Evolutionary conservation across 345 rosid genomes (phyloP), one percentile per base, ranked within the genome.

Genomic region (Psidium friedrichsthalianum): DNA sequence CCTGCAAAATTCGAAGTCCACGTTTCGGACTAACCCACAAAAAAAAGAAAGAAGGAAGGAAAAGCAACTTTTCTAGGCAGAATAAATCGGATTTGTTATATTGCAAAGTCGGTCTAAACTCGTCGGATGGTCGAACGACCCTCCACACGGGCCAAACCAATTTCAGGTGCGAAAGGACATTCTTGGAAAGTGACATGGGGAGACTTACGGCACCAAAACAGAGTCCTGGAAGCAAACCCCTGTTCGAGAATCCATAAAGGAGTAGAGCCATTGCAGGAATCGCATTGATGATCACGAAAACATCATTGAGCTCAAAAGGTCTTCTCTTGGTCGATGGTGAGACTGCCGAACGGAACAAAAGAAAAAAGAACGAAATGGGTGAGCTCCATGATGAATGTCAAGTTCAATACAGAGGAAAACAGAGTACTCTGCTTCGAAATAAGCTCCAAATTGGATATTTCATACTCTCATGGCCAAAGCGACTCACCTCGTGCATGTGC

Each of bases 401-500:
- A 56, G 27, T 27, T 21, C 64, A 15, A 25, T 36, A 64, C 27
- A 27, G 40, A 51, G 59, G n/a, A 78, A 40, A 53, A 32, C 24
- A 86, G 20, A 40, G 59, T 5, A 24, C 21, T 20, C 47, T 69
- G 80, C 80, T 36, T 69, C 59, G n/a, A 56, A 56, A 56, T 56
- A 13, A 56, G 24, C 59, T 56, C 24, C 13, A 56, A 56, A 56
- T 56, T 22, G n/a, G 59, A 56, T 10, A 55, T 24, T 69, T 24
- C 80, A 16, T 36, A 18, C 36, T 69, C 47, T 69, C 12, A 24
- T 42, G 51, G 49, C 32, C 44, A 82, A 55, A 82, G 1, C 0
- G 32, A 64, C 87, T 13, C 51, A 93, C 95, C 95, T 94, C 90
- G 87, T 94, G 96, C 95, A 93, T 93, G 82, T 93, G 92, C 96